Percentiles rank a stretch among this genome's conserved stretches.
These are phyloP conservation scores for Boeremia exigua DNA, from an alignment of 2,329 filamentous ascomycete genomes.

Conservation along the genomic window DNA sequence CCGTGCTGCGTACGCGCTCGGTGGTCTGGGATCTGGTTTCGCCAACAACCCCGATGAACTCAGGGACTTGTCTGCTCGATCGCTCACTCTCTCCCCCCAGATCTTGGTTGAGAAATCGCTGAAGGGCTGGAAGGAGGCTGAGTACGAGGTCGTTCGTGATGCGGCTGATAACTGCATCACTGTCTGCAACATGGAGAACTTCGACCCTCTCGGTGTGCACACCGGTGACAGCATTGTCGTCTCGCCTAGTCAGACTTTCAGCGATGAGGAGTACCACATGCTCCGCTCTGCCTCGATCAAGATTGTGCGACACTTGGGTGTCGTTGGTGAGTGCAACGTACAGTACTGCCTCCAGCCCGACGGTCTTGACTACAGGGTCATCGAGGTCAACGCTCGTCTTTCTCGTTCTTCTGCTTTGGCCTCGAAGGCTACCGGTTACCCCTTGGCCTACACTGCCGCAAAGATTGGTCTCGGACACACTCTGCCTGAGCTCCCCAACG, in stretches of 20 bases:
- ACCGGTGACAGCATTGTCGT: slow-evolving; percentile 99
- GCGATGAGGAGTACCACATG: slow-evolving; percentile 99
- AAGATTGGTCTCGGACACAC: slow-evolving; percentile 98
- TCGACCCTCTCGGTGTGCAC: slow-evolving; percentile 95
- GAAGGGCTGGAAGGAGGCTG: slow-evolving; percentile 99
- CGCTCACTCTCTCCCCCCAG: slow-evolving; percentile 90
- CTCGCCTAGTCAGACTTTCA: slow-evolving; percentile 93
- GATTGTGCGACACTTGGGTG: slow-evolving; percentile 94
- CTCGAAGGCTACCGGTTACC: slow-evolving; percentile 97
- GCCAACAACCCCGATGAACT: slow-evolving; percentile 94
- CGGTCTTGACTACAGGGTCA: slow-evolving; percentile 96
- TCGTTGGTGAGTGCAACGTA: slow-evolving; percentile 98
- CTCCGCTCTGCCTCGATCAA: slow-evolving; percentile 96
- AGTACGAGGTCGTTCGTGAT: slow-evolving; percentile 98
- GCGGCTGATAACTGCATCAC: slow-evolving; percentile 99
- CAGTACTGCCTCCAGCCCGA: slow-evolving; percentile 97
- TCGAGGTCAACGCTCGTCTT: slow-evolving; percentile 98
- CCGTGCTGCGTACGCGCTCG: slow-evolving; percentile 93
- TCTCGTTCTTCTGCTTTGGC: slow-evolving; percentile 96
- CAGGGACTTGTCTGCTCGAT: slow-evolving; percentile 89
- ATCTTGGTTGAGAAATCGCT: slow-evolving; percentile 98
- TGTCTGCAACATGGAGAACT: slow-evolving; percentile 99
- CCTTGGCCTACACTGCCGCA: slow-evolving; percentile 93
- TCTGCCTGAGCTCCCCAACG: slow-evolving; percentile 93
- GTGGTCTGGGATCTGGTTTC: slow-evolving; percentile 95